A percentile compares a stretch with the other conserved stretches of the same genome.
phyloP scores from a whole-genome alignment of 345 rosid species.

The Gossypium sturtianum region DNA sequence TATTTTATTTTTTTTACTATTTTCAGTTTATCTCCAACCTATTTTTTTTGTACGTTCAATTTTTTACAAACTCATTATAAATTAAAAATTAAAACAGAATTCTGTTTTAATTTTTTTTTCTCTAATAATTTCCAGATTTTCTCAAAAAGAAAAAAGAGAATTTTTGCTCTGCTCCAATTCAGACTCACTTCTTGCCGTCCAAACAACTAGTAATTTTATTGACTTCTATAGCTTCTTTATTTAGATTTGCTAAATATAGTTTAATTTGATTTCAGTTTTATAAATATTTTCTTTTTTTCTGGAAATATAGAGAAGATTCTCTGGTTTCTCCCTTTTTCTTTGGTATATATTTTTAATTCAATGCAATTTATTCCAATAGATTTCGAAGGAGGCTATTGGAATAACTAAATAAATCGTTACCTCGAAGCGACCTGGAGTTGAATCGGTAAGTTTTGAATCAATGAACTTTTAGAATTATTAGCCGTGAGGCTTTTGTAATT shows the following conservation, averaged over 20 bases:
- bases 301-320: neutral
- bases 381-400: neutral
- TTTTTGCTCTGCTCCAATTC: constrained; percentile 2
- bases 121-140: neutral
- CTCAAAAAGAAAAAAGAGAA: neutral
- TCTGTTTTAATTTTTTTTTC: neutral
- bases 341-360: neutral
- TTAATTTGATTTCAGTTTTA: neutral
- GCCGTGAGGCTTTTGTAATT: neutral
- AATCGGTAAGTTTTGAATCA: neutral
- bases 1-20: neutral
- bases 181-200: neutral
- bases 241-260: neutral
- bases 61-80: neutral
- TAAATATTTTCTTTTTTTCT: neutral
- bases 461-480: neutral
- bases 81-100: neutral
- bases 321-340: neutral
- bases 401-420: neutral
- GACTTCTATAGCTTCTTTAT: neutral
- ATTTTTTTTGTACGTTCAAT: neutral
- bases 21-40: neutral
- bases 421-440: neutral
- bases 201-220: neutral
- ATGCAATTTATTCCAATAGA: neutral